Evolutionary conservation across 2,329 filamentous ascomycete species (phyloP), one percentile per base, ranked within the genome.

Genomic region (Ceratocystis alfenasii): DNA sequence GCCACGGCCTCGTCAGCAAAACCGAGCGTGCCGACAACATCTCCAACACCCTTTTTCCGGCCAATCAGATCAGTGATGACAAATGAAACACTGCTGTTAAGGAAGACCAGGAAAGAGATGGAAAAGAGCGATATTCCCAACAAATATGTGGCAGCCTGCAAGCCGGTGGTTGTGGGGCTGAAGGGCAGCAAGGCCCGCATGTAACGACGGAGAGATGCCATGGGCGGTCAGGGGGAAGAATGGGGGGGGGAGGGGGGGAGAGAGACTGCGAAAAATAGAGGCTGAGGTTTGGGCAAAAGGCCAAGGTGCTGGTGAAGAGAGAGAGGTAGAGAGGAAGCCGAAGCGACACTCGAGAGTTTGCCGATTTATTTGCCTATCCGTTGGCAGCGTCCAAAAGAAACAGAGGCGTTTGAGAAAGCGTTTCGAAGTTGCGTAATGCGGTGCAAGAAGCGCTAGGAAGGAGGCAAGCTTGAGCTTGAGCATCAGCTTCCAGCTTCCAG

Each of bases 91-190:
- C 85, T 87, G 77, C 86, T 88, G 78, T 94, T 94, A 69, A 95
- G 83, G 76, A 95, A 95, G 72, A 95, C 90, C 70, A 95, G 87
- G 77, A 94, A 94, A 65, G 88, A 87, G 72, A 95, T 94, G 75
- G 86, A 90, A 79, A 93, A 93, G 71, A 95, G 84, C 68, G 88
- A 89, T 72, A 94, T 88, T 73, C 87, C 87, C 69, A 91, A 81
- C 45, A 95, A 84, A 74, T 95, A 95, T 36, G 89, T 88, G 66
- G 82, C 74, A n/a, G 83, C 85, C 72, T 87, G 84, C 22, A 82
- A 73, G 3, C 79, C 76, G 12, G 84, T 86, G n/a, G 83, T 84
- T 57, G 81, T 79, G 25, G 78, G 74, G 68, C 83, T 78, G 75
- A 87, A 87, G 33, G 84, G 84, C 64, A 84, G 75, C 68, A 78